Percentiles rank a stretch among this genome's conserved stretches.
phyloP scores from a whole-genome alignment of 495 filamentous ascomycete genomes.

The Usnea hakonensis region DNA sequence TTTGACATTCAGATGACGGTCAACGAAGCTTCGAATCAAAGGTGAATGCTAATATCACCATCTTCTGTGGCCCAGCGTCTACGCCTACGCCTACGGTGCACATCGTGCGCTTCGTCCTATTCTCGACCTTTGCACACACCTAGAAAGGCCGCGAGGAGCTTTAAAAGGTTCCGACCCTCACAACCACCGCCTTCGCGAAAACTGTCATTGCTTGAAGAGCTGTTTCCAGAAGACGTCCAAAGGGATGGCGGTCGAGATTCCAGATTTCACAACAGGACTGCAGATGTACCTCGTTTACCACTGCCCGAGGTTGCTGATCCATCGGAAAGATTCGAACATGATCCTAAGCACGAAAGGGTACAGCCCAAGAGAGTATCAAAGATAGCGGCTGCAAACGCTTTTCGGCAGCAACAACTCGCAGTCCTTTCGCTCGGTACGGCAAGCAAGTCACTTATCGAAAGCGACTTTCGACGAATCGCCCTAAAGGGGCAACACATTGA shows the following conservation, averaged over 20 bases:
- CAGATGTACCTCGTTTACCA: conserved; percentile 28
- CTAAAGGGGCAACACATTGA: conserved; percentile 54
- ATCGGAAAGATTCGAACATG: conserved; percentile 1
- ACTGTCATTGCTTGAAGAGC: conserved; percentile 46
- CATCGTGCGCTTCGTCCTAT: conserved; percentile 1
- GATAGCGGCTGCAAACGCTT: conserved; percentile 16
- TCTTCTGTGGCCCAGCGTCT: not conserved
- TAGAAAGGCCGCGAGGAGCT: not conserved
- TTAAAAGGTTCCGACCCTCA: not conserved
- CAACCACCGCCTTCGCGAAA: not conserved
- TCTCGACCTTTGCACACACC: conserved; percentile 5
- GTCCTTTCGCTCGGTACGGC: conserved; percentile 45
- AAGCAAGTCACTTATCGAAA: conserved; percentile 47
- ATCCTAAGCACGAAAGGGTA: not conserved
- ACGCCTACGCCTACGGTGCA: not conserved
- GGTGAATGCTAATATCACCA: conserved; percentile 5
- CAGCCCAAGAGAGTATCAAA: not conserved
- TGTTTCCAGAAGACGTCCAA: conserved; percentile 46
- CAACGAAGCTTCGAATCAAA: not conserved
- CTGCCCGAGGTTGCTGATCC: conserved; percentile 17
- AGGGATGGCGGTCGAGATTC: not conserved
- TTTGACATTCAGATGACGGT: not conserved
- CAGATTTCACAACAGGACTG: not conserved
- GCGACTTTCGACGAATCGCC: conserved; percentile 56
- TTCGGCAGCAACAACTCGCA: conserved; percentile 21